Conservation (phyloP, 176 grass and related monocot genomes). For the Otatea glauca region DNA sequence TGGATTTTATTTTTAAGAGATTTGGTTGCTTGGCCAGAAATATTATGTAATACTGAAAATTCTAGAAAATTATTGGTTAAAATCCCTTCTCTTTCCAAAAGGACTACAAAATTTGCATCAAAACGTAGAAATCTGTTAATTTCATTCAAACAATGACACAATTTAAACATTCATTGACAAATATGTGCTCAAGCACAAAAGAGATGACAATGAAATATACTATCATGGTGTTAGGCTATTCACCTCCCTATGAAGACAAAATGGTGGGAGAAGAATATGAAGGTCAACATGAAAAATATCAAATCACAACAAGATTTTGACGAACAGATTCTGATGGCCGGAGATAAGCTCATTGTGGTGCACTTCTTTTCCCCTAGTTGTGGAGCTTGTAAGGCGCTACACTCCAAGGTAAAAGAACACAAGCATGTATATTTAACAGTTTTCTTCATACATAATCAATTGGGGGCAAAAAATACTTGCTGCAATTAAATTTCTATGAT, state of each 20-base stretch:
- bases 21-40: constrained; percentile 13
- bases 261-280: constrained; percentile 56
- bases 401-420: constrained; percentile 69
- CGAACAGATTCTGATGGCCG: constrained; percentile 45
- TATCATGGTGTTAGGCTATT: constrained; percentile 4
- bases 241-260: constrained; percentile 18
- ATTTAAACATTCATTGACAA: constrained; percentile 11
- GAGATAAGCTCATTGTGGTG: constrained; percentile 64
- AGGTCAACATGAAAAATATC: constrained; percentile 60
- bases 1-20: constrained; percentile 12
- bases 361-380: constrained; percentile 65
- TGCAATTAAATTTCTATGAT: not conserved
- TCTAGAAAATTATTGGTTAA: constrained; percentile 7
- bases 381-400: constrained; percentile 63
- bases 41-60: constrained; percentile 17
- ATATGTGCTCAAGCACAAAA: constrained; percentile 27
- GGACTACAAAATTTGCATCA: not conserved
- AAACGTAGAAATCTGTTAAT: constrained; percentile 10
- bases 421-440: constrained; percentile 18
- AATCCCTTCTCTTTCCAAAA: not conserved
- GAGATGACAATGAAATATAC: constrained; percentile 17
- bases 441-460: not conserved
- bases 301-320: constrained; percentile 57
- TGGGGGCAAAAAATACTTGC: not conserved
- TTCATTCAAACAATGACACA: constrained; percentile 19